Evolutionary conservation across 805 yeast species (phyloP).

Genomic region (Teunomyces barrocoloradensis): DNA sequence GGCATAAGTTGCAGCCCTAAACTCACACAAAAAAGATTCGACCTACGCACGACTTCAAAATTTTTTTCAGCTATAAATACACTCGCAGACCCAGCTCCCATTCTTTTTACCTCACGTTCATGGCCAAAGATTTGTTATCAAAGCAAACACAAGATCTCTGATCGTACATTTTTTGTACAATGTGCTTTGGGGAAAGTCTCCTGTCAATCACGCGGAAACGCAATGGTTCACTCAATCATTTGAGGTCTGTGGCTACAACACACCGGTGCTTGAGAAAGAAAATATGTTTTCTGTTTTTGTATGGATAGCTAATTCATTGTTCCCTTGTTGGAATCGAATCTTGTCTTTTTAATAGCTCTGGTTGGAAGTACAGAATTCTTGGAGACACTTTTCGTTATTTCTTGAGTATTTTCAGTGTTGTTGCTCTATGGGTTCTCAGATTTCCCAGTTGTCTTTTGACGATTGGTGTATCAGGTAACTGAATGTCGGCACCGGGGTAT

Average conservation of each 20-base stretch:
- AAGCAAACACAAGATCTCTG: constrained; percentile 57
- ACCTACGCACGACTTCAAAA: background rate
- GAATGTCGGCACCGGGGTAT: constrained; percentile 60
- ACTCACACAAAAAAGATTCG: background rate
- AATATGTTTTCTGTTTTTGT: background rate
- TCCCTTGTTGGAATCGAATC: constrained; percentile 10
- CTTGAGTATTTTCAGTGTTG: background rate
- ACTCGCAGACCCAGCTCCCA: background rate
- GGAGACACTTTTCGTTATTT: background rate
- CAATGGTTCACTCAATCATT: constrained; percentile 31
- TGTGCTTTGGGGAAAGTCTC: constrained; percentile 87
- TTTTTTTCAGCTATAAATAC: background rate
- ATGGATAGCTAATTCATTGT: constrained; percentile 15
- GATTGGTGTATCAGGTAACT: constrained; percentile 17
- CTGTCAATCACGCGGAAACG: constrained; percentile 76
- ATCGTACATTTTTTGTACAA: constrained; percentile 16
- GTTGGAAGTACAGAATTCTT: constrained; percentile 2
- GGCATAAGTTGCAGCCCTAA: constrained; percentile 2
- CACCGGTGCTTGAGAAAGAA: background rate
- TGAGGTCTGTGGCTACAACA: constrained; percentile 8
- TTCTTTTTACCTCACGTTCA: constrained; percentile 46
- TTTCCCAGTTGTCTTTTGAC: constrained; percentile 17
- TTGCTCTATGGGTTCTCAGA: background rate
- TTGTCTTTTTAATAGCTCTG: constrained; percentile 20
- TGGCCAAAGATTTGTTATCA: constrained; percentile 77